Conservation (phyloP, 1,284 basidiomycete species). For the Sanguinoderma infundibulare region DNA sequence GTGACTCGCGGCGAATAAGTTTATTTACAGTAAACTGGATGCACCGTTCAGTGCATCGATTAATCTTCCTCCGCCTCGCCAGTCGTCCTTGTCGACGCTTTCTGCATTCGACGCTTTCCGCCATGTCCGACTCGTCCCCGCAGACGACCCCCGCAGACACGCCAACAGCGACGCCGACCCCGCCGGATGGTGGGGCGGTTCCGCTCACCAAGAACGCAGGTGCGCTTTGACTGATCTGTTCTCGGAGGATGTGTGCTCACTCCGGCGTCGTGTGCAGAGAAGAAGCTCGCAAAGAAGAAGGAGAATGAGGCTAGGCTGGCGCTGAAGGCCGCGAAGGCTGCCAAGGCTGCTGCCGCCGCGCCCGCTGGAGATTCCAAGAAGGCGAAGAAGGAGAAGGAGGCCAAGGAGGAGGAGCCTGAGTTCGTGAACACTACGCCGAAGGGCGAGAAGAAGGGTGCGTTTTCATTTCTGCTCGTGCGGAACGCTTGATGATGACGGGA, state of each 20-base stretch:
- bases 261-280: slow-evolving; percentile 6
- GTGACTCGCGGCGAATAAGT: slow-evolving; percentile 10
- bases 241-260: background rate
- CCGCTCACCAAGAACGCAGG: slow-evolving; percentile 38
- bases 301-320: slow-evolving; percentile 61
- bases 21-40: slow-evolving; percentile 23
- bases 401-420: slow-evolving; percentile 63
- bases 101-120: slow-evolving; percentile 6
- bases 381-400: slow-evolving; percentile 75
- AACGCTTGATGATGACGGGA: background rate
- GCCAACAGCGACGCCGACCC: background rate
- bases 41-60: slow-evolving; percentile 25
- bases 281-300: slow-evolving; percentile 54
- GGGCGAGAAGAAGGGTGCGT: slow-evolving; percentile 88
- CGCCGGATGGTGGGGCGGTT: slow-evolving; percentile 22
- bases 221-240: slow-evolving; percentile 14
- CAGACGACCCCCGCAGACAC: slow-evolving; percentile 8
- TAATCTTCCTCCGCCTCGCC: slow-evolving; percentile 15
- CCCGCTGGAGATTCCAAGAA: slow-evolving; percentile 62
- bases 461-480: background rate
- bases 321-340: slow-evolving; percentile 79
- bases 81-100: slow-evolving; percentile 14
- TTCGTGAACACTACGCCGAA: slow-evolving; percentile 88
- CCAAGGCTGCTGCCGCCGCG: slow-evolving; percentile 51
- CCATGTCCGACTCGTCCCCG: slow-evolving; percentile 32